Conservation (phyloP, 164 flowering plant genomes). For the Nelumbo lutea region DNA sequence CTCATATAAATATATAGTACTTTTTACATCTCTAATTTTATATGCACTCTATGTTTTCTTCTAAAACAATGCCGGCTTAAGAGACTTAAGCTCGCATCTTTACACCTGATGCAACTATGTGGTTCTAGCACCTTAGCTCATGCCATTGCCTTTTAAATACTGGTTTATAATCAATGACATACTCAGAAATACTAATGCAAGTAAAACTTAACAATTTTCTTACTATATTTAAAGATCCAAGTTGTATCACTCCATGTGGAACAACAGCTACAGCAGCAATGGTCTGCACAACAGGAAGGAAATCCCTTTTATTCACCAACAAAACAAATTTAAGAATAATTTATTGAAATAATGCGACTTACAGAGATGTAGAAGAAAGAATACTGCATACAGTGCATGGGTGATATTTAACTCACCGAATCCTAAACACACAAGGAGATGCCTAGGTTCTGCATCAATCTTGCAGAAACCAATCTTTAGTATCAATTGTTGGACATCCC, state of each 20-base stretch:
- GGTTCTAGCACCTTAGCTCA: too few relatives aligned
- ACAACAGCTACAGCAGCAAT: constrained; percentile 57
- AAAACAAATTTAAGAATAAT: background rate
- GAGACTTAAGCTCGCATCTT: too few relatives aligned
- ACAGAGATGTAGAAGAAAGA: background rate
- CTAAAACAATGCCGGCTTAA: too few relatives aligned
- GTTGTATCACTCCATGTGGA: constrained; percentile 80
- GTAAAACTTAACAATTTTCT: constrained; percentile 10
- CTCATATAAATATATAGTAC: too few relatives aligned
- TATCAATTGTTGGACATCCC: background rate
- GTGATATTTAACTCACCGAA: background rate
- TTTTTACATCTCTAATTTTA: too few relatives aligned
- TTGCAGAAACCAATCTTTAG: background rate
- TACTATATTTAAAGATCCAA: constrained; percentile 68
- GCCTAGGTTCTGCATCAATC: background rate
- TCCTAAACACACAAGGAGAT: background rate
- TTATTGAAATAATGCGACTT: background rate
- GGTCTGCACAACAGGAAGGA: constrained; percentile 42
- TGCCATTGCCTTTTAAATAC: too few relatives aligned
- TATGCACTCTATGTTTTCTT: too few relatives aligned
- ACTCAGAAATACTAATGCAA: background rate
- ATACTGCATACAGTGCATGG: background rate
- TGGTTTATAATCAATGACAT: too few relatives aligned
- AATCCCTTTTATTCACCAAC: background rate
- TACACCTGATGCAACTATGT: too few relatives aligned